phyloP scores from a whole-genome alignment of 129 eudicot species.

The Chrysanthemum lavandulifolium region DNA sequence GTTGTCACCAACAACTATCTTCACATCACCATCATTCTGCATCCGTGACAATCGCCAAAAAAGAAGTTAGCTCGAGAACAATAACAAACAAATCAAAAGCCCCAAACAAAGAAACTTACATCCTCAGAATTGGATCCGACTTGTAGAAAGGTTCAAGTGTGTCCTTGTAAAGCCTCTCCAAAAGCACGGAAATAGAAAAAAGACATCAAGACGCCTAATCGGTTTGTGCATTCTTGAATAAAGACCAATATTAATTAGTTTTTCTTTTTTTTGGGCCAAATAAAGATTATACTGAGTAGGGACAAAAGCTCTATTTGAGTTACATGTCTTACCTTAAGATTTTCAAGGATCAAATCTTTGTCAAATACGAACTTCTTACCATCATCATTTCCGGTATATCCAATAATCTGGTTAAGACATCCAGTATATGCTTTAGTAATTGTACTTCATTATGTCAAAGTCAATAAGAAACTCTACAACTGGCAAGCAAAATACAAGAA shows the following conservation, averaged over 20 bases:
- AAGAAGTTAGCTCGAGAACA: background rate
- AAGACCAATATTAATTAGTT: too few relatives aligned
- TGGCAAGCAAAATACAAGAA: too few relatives aligned
- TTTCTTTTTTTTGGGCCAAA: too few relatives aligned
- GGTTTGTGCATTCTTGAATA: too few relatives aligned
- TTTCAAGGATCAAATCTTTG: conserved; percentile 57
- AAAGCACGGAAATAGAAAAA: conserved; percentile 19
- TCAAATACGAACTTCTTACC: conserved; percentile 46
- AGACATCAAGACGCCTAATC: too few relatives aligned
- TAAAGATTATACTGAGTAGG: too few relatives aligned
- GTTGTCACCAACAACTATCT: conserved; percentile 88
- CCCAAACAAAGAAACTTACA: conserved; percentile 40
- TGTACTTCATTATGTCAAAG: background rate
- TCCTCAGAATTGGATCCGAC: conserved; percentile 80
- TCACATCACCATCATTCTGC: conserved; percentile 94
- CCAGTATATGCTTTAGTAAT: conserved; percentile 1
- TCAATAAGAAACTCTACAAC: too few relatives aligned
- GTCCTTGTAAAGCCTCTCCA: conserved; percentile 66
- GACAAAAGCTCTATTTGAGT: too few relatives aligned
- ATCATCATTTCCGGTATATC: conserved; percentile 23
- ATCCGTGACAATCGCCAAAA: background rate
- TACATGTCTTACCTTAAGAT: conserved; percentile 42
- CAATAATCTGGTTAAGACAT: conserved; percentile 60
- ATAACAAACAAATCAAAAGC: conserved; percentile 1
- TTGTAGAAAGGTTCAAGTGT: conserved; percentile 78